These are phyloP conservation scores for Leptodermis oblonga DNA, from an alignment of 257 asterid species.

Conservation along the genomic window DNA sequence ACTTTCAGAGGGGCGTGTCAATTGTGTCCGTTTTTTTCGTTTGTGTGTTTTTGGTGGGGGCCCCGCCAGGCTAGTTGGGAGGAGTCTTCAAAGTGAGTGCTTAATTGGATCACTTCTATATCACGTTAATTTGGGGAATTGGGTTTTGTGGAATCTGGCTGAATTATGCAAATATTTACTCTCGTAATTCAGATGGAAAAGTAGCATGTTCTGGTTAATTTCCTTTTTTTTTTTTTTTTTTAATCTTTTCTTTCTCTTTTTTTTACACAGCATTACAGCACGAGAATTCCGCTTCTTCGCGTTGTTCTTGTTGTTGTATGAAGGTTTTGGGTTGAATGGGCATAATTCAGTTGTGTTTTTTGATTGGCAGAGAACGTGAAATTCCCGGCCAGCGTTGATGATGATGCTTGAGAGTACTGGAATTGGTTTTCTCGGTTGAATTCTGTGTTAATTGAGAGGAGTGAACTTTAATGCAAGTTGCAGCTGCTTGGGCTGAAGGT, in stretches of 20 bases:
- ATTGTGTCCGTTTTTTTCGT: not conserved
- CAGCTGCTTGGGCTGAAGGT: constrained; percentile 14
- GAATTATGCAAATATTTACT: constrained; percentile 42
- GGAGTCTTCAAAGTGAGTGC: constrained; percentile 32
- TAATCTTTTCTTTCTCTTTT: constrained; percentile 16
- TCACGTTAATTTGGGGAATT: constrained; percentile 22
- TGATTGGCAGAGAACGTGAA: constrained; percentile 28
- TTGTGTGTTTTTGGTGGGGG: constrained; percentile 9
- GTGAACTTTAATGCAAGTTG: not conserved
- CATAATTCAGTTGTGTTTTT: constrained; percentile 39
- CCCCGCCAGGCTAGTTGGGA: constrained; percentile 29
- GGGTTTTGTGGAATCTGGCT: constrained; percentile 39
- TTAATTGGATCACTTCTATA: constrained; percentile 43
- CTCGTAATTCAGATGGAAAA: constrained; percentile 26
- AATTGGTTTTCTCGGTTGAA: not conserved
- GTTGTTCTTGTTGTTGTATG: not conserved
- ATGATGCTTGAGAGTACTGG: constrained; percentile 8
- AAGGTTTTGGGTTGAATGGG: constrained; percentile 19
- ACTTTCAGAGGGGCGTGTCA: not conserved
- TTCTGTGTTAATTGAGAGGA: not conserved
- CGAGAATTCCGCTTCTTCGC: constrained; percentile 16
- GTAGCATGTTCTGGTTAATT: constrained; percentile 24
- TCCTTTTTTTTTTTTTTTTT: constrained; percentile 5
- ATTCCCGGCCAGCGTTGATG: not conserved
- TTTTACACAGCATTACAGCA: not conserved